Percentiles rank a stretch among this genome's conserved stretches.
These are phyloP conservation scores for Crithidia mellificae DNA, from an alignment of 208 protist genomes.

Conservation along the genomic window DNA sequence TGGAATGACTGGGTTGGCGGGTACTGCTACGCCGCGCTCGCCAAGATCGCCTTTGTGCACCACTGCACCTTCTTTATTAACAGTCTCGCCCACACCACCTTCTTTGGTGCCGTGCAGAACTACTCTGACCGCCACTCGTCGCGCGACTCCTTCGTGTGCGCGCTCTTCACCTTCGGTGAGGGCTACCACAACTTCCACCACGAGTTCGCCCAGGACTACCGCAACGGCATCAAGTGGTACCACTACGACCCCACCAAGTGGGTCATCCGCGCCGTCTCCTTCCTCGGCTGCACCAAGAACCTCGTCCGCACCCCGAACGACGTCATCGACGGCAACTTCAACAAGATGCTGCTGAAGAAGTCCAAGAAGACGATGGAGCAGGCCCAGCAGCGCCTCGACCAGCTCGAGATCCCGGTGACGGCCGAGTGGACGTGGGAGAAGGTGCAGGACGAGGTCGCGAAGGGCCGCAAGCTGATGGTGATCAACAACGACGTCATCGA, in stretches of 20 bases:
- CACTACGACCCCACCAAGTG: slow-evolving; percentile 93
- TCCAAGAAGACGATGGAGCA: slow-evolving; percentile 39
- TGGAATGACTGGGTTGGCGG: slow-evolving; percentile 88
- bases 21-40: slow-evolving; percentile 82
- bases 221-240: slow-evolving; percentile 90
- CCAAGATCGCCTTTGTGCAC: slow-evolving; percentile 83
- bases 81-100: slow-evolving; percentile 80
- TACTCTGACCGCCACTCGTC: slow-evolving; percentile 83
- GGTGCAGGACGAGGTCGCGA: slow-evolving; percentile 54
- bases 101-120: slow-evolving; percentile 74
- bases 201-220: slow-evolving; percentile 91
- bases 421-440: slow-evolving; percentile 66
- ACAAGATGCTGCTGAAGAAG: slow-evolving; percentile 55
- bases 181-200: slow-evolving; percentile 95
- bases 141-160: slow-evolving; percentile 81
- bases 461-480: slow-evolving; percentile 68
- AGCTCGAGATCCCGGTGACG: slow-evolving; percentile 41
- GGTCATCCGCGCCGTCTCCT: slow-evolving; percentile 66
- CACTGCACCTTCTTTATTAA: slow-evolving; percentile 94
- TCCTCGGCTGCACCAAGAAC: slow-evolving; percentile 64
- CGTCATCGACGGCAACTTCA: slow-evolving; percentile 66
- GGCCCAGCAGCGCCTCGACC: slow-evolving; percentile 40
- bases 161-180: slow-evolving; percentile 88
- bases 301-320: slow-evolving; percentile 65
- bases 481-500: slow-evolving; percentile 74